These are phyloP conservation scores for barrel medic (Medicago truncatula) DNA, from an alignment of 306 rosid genomes.

Conservation along the genomic window DNA sequence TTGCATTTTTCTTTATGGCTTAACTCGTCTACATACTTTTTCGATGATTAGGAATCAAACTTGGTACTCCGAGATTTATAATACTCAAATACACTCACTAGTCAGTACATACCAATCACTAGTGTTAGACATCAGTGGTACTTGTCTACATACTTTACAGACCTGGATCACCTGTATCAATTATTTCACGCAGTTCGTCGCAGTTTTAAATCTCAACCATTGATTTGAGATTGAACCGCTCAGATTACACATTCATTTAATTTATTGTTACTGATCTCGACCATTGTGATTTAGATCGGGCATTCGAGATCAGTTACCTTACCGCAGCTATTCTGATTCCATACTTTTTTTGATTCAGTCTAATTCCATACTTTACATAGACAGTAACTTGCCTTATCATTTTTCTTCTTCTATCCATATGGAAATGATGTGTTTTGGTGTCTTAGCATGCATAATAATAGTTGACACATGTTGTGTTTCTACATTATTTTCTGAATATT, in stretches of 20 bases:
- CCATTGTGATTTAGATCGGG: neutral
- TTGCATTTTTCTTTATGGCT: neutral
- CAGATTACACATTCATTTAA: neutral
- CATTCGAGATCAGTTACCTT: neutral
- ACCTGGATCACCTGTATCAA: neutral
- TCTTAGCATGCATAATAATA: neutral
- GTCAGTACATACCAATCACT: neutral
- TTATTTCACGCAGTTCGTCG: neutral
- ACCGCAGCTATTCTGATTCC: neutral
- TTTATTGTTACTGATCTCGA: neutral
- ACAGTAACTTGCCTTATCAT: neutral
- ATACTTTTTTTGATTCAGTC: neutral
- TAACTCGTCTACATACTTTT: neutral
- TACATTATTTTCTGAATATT: slow-evolving; percentile 12
- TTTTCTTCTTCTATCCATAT: neutral
- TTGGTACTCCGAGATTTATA: neutral
- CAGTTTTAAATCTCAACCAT: neutral
- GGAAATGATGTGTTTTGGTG: neutral
- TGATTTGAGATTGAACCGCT: neutral
- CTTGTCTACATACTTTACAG: neutral
- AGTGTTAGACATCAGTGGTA: neutral
- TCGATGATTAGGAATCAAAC: neutral
- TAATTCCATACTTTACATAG: neutral
- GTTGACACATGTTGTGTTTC: neutral
- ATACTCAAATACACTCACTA: neutral